phyloP scores from a whole-genome alignment of 495 filamentous ascomycete genomes.

The Pseudevernia furfuracea region DNA sequence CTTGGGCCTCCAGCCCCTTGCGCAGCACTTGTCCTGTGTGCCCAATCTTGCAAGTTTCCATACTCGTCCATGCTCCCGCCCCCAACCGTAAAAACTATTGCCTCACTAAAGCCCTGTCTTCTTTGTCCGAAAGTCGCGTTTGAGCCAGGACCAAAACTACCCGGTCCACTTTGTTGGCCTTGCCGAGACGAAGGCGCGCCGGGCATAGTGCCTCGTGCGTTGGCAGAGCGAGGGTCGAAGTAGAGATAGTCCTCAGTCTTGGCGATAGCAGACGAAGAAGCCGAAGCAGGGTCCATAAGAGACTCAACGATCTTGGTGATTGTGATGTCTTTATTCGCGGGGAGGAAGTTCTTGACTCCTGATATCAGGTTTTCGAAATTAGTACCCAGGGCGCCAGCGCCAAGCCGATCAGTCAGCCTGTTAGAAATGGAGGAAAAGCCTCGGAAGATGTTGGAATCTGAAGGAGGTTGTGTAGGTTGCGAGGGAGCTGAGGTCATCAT shows the following conservation, averaged over 20 bases:
- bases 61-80: constrained; percentile 99
- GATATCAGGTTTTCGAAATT: constrained; percentile 94
- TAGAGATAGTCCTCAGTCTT: constrained; percentile 99
- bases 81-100: constrained; percentile 93
- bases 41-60: constrained; percentile 96
- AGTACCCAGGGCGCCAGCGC: constrained; percentile 77
- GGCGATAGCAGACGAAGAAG: constrained; percentile 83
- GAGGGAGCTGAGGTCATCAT: constrained; percentile 87
- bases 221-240: constrained; percentile 90
- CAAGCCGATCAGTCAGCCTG: constrained; percentile 85
- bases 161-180: constrained; percentile 36
- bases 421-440: constrained; percentile 85
- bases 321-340: constrained; percentile 89
- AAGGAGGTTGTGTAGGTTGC: constrained; percentile 56
- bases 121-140: constrained; percentile 88
- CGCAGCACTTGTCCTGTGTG: constrained; percentile 57
- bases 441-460: constrained; percentile 67
- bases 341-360: constrained; percentile 98
- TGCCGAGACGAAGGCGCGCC: constrained; percentile 51
- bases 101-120: constrained; percentile 88
- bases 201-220: constrained; percentile 87
- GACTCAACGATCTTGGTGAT: constrained; percentile 97
- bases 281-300: constrained; percentile 90
- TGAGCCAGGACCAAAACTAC: constrained; percentile 50
- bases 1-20: constrained; percentile 34